phyloP scores from a whole-genome alignment of 1,284 basidiomycete species.

The Apiotrichum porosum region DNA sequence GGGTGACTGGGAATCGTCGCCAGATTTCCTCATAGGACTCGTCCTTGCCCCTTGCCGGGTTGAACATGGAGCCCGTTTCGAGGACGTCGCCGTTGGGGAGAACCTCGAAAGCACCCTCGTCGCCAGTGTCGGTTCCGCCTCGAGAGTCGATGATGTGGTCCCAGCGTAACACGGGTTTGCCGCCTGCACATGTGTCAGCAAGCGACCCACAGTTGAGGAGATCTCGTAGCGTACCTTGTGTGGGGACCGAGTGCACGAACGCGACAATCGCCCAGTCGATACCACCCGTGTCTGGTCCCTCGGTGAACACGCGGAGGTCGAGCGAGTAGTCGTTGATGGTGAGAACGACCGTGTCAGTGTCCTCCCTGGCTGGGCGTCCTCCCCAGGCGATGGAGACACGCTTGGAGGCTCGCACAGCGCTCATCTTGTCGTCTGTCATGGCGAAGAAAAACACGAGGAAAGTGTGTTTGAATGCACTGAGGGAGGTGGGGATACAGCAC shows the following conservation, averaged over 20 bases:
- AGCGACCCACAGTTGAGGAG: too few relatives aligned
- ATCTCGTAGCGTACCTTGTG: neutral
- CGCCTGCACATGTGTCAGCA: slow-evolving; percentile 6
- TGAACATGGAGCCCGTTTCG: slow-evolving; percentile 35
- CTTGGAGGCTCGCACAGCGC: slow-evolving; percentile 25
- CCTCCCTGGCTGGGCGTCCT: slow-evolving; percentile 24
- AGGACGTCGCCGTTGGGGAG: slow-evolving; percentile 30
- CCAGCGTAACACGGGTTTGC: slow-evolving; percentile 25
- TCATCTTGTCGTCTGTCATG: slow-evolving; percentile 12
- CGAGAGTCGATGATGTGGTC: slow-evolving; percentile 30
- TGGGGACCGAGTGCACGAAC: slow-evolving; percentile 7
- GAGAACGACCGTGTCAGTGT: slow-evolving; percentile 39
- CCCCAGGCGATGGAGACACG: slow-evolving; percentile 38
- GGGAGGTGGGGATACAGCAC: too few relatives aligned
- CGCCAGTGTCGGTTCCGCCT: slow-evolving; percentile 9
- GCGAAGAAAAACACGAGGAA: too few relatives aligned
- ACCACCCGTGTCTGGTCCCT: slow-evolving; percentile 15
- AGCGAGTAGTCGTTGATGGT: slow-evolving; percentile 31
- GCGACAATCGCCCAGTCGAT: slow-evolving; percentile 32
- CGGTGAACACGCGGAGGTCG: slow-evolving; percentile 29
- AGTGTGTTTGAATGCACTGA: too few relatives aligned
- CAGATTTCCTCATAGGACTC: slow-evolving; percentile 35
- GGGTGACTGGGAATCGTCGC: slow-evolving; percentile 14
- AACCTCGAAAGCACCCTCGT: slow-evolving; percentile 27
- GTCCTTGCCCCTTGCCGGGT: slow-evolving; percentile 21